Base-by-base conservation (phyloP, 2,329 filamentous ascomycete genomes). In the Kalmusia sp. region DNA sequence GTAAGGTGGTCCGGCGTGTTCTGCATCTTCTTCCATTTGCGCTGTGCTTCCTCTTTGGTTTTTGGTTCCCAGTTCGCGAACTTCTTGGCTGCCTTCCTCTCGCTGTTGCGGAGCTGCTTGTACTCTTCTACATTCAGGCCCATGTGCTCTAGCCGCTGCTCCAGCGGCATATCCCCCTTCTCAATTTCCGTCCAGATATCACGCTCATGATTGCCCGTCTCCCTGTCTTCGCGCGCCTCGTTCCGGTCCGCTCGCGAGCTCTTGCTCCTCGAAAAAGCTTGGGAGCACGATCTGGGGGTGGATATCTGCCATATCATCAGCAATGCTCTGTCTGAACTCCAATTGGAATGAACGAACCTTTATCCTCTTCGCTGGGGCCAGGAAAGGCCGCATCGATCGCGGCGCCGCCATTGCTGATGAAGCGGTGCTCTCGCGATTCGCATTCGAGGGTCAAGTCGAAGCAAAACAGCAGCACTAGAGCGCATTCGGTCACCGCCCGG, bases 321-420 rank as follows among this genome's bases (percentile, higher is more conserved):
- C 50, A 46, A 41, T 38, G 19, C 45, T 34, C 7, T 11, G 22
- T 24, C 4, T 4, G 4, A n/a, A 6, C 11, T 22, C 27, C 44
- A 49, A 54, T 45, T 22, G n/a, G 12, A 43, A 12, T 5, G 49
- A 34, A 46, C 63, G 49, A 55, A 80, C 79, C 68, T 73, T 76
- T 33, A 75, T 59, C 58, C 78, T 70, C 68, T 79, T 80, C 22
- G 70, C 68, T 15, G 76, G 68, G 58, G 73, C 72, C 55, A 77
- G 59, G 6, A 80, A 70, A 44, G 78, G 77, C 64, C 77, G 71
- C 58, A 74, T 64, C 71, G 75, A 78, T 59, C 74, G 64, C 49
- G 77, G 76, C 55, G 72, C 66, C 51, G 79, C 75, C 79, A 81
- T 81, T 52, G 54, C 59, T 65, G 22, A 61, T 63, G 60, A 55